phyloP scores from a whole-genome alignment of 108 stramenopile genomes.

The Phaeodactylum tricornutum region DNA sequence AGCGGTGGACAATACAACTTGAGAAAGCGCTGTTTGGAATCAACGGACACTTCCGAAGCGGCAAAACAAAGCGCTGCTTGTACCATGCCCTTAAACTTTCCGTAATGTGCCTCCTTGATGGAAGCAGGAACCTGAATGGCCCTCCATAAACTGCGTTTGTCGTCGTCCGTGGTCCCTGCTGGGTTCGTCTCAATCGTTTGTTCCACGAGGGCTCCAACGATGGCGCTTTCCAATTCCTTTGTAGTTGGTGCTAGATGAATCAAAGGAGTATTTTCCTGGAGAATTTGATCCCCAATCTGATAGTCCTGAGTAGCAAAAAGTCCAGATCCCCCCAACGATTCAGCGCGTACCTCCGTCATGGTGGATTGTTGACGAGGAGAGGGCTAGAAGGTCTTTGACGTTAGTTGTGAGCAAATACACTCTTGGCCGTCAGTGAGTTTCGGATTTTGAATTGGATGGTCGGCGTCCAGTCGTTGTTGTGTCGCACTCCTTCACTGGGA shows the following conservation, averaged over 20 bases:
- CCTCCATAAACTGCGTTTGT: slow-evolving; percentile 13
- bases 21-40: slow-evolving; percentile 22
- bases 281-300: slow-evolving; percentile 51
- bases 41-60: no score
- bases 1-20: slow-evolving; percentile 43
- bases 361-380: no score
- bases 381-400: no score
- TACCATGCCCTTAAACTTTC: slow-evolving; percentile 55
- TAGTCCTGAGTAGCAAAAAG: slow-evolving; percentile 58
- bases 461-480: no score
- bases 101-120: slow-evolving; percentile 10
- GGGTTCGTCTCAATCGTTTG: background rate
- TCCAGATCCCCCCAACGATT: slow-evolving; percentile 20
- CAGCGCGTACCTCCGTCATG: slow-evolving; percentile 56
- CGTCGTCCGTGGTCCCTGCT: slow-evolving; percentile 1
- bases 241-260: slow-evolving; percentile 20
- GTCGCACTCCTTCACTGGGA: no score
- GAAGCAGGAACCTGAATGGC: slow-evolving; percentile 4
- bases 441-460: no score
- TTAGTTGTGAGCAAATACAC: no score
- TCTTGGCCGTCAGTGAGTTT: no score
- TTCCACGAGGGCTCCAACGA: background rate
- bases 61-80: slow-evolving; percentile 42
- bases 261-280: slow-evolving; percentile 46
- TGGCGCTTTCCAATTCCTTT: slow-evolving; percentile 4